Evolutionary conservation across 2,329 filamentous ascomycete species (phyloP).

Genomic region (Talaromyces islandicus): DNA sequence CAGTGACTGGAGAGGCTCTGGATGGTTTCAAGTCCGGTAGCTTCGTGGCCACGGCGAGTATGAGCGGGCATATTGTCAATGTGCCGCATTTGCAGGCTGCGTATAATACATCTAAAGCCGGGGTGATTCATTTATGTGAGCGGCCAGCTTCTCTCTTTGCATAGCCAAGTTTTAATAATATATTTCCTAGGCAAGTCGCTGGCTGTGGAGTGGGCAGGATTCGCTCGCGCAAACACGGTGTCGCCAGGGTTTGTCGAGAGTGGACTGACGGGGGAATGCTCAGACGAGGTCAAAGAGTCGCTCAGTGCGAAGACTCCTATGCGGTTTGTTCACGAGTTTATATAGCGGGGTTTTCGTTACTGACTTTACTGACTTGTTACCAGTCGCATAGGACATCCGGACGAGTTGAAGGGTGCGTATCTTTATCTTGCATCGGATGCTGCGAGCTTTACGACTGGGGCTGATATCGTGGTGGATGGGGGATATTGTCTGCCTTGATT

Average conservation of each 20-base stretch:
- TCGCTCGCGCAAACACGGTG: slow-evolving; percentile 61
- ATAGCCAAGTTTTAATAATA: neutral
- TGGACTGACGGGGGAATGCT: neutral
- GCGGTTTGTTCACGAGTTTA: neutral
- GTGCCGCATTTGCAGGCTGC: neutral
- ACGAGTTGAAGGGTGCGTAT: slow-evolving; percentile 41
- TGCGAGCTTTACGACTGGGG: slow-evolving; percentile 44
- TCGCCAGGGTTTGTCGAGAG: neutral
- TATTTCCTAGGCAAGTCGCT: slow-evolving; percentile 54
- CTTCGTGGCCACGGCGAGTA: neutral
- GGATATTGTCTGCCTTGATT: slow-evolving; percentile 28
- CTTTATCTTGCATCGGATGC: slow-evolving; percentile 44
- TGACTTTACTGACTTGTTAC: neutral
- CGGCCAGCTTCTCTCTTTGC: neutral
- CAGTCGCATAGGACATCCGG: slow-evolving; percentile 15
- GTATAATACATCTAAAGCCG: neutral
- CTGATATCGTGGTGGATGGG: slow-evolving; percentile 45
- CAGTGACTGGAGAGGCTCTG: neutral
- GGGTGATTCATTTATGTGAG: slow-evolving; percentile 1
- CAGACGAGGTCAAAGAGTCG: neutral
- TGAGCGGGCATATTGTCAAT: neutral
- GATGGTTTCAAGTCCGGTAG: neutral
- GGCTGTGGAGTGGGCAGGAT: slow-evolving; percentile 70
- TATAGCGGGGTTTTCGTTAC: neutral
- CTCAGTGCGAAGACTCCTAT: neutral